These are phyloP conservation scores for Austropuccinia psidii DNA, from an alignment of 1,284 basidiomycete species.

Conservation along the genomic window DNA sequence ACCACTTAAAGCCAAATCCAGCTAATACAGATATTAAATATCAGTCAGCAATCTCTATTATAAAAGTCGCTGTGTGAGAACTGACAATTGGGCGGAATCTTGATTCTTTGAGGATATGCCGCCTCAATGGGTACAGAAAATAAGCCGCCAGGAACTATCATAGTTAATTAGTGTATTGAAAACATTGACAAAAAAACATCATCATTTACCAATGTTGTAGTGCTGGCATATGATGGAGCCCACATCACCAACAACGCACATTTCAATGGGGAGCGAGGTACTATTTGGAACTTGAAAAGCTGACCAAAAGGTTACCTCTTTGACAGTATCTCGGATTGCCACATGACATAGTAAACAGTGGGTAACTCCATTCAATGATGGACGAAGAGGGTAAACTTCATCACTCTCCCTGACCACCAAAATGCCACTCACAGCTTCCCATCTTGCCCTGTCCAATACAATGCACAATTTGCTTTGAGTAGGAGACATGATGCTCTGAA, in stretches of 20 bases:
- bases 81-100: slow-evolving; percentile 59
- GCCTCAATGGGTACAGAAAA: slow-evolving; percentile 87
- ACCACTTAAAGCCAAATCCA: slow-evolving; percentile 56
- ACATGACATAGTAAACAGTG: slow-evolving; percentile 86
- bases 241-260: slow-evolving; percentile 77
- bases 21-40: background rate
- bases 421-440: slow-evolving; percentile 82
- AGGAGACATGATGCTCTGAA: slow-evolving; percentile 71
- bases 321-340: slow-evolving; percentile 83
- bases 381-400: slow-evolving; percentile 75
- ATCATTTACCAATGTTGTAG: slow-evolving; percentile 66
- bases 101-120: slow-evolving; percentile 72
- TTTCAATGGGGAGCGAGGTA: slow-evolving; percentile 84
- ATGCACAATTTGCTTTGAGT: slow-evolving; percentile 75
- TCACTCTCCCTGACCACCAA: slow-evolving; percentile 93
- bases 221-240: slow-evolving; percentile 73
- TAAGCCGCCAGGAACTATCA: slow-evolving; percentile 68
- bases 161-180: background rate
- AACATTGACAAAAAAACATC: background rate
- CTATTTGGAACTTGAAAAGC: slow-evolving; percentile 87
- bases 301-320: slow-evolving; percentile 88
- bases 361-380: slow-evolving; percentile 64
- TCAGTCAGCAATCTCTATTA: background rate
- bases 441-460: slow-evolving; percentile 74
- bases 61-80: background rate